Base-by-base conservation (phyloP, 2,329 filamentous ascomycete genomes). In the Colletotrichum australisinense region DNA sequence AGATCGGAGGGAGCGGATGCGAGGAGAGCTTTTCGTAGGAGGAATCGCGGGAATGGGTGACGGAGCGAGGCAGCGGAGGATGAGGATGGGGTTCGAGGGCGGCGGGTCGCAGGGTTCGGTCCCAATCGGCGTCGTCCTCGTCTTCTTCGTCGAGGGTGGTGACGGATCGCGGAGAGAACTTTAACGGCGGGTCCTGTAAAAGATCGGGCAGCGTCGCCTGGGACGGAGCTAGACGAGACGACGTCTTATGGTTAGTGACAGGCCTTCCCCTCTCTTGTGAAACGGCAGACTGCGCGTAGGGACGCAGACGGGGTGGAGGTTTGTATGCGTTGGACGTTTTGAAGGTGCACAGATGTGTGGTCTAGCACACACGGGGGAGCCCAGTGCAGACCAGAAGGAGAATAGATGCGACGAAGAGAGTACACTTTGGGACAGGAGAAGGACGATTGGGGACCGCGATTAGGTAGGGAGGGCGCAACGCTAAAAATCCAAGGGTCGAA, bases 191-290 rank as follows among this genome's bases (percentile, higher is more conserved):
- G 78, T 90, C 87, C 80, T 86, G 84, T 76, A 84, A 80, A 79
- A 88, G 86, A 79, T 90, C 89, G 81, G 88, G 86, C 85, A 87
- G 83, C 84, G 88, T 85, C 84, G 88, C 85, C 86, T 90, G 88
- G 82, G 88, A 89, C 85, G 88, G 87, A 85, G 88, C 89, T 91
- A 73, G 67, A 75, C 69, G 64, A 73, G 74, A 69, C 53, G 71
- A 71, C 71, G 71, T 73, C 71, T 66, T 66, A 58, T 76, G 67
- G 73, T 76, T 42, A 76, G 74, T 71, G 65, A 67, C 69, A 69
- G 63, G 72, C 56, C 28, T 73, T 76, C 77, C 77, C 76, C 78
- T 78, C 73, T 78, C 76, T 76, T 76, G 80, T 81, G 79, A 79
- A 80, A 81, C 79, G 70, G 28, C 73, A 72, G 75, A 75, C 75